Evolutionary conservation across 2,329 filamentous ascomycete genomes (phyloP), one percentile per base, ranked within the genome.

Genomic region (Didymosphaeria variabile): DNA sequence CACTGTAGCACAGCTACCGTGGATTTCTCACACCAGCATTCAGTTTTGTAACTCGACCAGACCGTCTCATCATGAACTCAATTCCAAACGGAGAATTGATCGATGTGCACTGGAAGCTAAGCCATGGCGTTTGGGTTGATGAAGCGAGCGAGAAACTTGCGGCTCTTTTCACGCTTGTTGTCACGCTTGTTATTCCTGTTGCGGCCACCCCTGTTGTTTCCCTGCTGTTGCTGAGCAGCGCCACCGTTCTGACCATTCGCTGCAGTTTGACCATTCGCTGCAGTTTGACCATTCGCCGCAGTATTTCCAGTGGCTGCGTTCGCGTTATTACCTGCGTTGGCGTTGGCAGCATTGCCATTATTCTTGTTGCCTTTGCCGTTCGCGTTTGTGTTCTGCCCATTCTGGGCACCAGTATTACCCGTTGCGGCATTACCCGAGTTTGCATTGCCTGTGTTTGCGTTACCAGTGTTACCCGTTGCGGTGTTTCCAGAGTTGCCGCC

Each of bases 401-500:
- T n/a, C n/a, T n/a, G n/a, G n/a, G n/a, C n/a, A n/a, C n/a, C n/a
- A n/a, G n/a, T n/a, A n/a, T n/a, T n/a, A n/a, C n/a, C n/a, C n/a
- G n/a, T n/a, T n/a, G n/a, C n/a, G n/a, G n/a, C n/a, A n/a, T n/a
- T n/a, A n/a, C n/a, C n/a, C n/a, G 42, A 51, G 23, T 54, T 53
- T 10, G 12, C 45, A 7, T 46, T 58, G 6, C 40, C 51, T 36
- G 38, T 57, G 36, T 52, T 56, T 8, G 23, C 23, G 26, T 52
- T 64, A 19, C 26, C 40, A 34, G 6, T 54, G 31, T 62, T 64
- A 47, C 26, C 56, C 21, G 57, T 62, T 10, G 17, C 47, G 26
- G 63, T 63, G 21, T 60, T 65, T 9, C 63, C 57, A 8, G 56
- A 59, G 10, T 34, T 58, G 10, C 57, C 63, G 1, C 55, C 66